Percentiles rank a stretch among this genome's conserved stretches.
Conservation (phyloP, 31 red algal species). For the Porphyra umbilicalis region DNA sequence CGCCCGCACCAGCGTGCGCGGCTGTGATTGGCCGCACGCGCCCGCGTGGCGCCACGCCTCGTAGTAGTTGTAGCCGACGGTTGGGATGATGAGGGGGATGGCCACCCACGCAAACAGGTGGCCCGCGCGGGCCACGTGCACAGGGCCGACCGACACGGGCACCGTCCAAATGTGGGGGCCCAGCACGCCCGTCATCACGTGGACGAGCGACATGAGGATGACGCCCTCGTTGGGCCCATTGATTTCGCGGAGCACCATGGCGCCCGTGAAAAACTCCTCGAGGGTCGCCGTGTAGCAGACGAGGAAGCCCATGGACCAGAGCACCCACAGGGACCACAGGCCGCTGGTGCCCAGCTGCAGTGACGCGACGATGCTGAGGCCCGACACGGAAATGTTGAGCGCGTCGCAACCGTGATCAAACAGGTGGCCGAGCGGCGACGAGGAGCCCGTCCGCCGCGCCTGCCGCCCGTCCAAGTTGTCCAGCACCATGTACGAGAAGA, state of each 20-base stretch:
- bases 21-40: background rate
- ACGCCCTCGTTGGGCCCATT: conserved; percentile 97
- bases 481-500: conserved; percentile 73
- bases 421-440: conserved; percentile 85
- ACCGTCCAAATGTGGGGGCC: conserved; percentile 61
- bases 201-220: conserved; percentile 47
- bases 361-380: conserved; percentile 52
- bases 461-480: conserved; percentile 96
- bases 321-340: conserved; percentile 18
- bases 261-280: conserved; percentile 82
- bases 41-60: conserved; percentile 12
- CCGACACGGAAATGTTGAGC: conserved; percentile 84
- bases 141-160: background rate
- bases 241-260: conserved; percentile 79
- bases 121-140: background rate
- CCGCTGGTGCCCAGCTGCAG: conserved; percentile 27
- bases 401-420: conserved; percentile 99
- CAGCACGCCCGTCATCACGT: conserved; percentile 44
- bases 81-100: conserved; percentile 14
- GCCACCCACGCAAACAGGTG: conserved; percentile 12
- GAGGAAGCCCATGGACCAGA: conserved; percentile 54
- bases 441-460: conserved; percentile 84
- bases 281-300: conserved; percentile 68
- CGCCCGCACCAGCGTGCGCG: background rate
- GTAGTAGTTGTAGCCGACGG: conserved; percentile 14